Conservation (phyloP, 2,329 filamentous ascomycete genomes). For the Akanthomyces lecanii region DNA sequence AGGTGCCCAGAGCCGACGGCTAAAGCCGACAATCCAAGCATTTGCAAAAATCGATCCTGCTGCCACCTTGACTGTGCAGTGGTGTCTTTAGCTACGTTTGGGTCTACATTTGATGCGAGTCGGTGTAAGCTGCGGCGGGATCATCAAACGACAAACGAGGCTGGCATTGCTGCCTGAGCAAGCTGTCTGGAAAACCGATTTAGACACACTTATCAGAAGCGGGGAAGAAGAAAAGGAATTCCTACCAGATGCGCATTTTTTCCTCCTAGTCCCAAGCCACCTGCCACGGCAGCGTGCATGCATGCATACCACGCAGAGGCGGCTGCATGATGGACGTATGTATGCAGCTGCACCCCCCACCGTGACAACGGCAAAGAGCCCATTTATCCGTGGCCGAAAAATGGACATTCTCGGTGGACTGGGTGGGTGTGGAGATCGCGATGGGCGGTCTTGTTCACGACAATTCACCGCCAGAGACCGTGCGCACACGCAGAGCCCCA, state of each 20-base stretch:
- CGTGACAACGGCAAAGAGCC: not conserved
- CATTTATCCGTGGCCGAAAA: not conserved
- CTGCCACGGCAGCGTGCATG: not conserved
- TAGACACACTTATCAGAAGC: not conserved
- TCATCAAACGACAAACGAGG: too few species aligned
- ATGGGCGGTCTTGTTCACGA: not conserved
- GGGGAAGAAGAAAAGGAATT: not conserved
- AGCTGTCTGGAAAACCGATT: not conserved
- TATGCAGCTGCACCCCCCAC: not conserved
- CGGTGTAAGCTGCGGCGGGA: not conserved
- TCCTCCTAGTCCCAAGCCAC: not conserved
- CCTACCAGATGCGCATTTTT: not conserved
- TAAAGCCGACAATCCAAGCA: too few species aligned
- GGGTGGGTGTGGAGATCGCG: not conserved
- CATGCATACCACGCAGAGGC: not conserved
- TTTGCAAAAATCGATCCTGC: too few species aligned
- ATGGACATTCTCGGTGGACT: not conserved
- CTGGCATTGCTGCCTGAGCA: too few species aligned
- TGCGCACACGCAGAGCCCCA: constrained; percentile 10
- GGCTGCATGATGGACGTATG: not conserved
- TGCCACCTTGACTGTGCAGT: too few species aligned
- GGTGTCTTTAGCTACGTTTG: not conserved
- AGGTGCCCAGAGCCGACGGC: too few species aligned
- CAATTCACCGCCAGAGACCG: constrained; percentile 15
- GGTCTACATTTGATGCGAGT: not conserved